Percentiles rank a stretch among this genome's conserved stretches.
phyloP scores from a whole-genome alignment of 441 rosid genomes.

The Theobroma grandiflorum region DNA sequence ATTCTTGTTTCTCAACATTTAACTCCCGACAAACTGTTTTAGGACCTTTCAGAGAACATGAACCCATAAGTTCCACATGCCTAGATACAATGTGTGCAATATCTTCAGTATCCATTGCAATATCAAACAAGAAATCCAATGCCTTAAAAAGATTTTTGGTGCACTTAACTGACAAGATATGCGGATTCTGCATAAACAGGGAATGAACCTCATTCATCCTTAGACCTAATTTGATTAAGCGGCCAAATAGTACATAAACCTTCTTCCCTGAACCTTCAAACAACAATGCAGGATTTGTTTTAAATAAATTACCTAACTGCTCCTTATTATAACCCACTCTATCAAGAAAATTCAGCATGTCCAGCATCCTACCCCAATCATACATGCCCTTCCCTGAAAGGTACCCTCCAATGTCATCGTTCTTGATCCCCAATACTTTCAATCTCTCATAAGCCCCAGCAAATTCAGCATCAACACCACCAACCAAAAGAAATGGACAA shows the following conservation, averaged over 20 bases:
- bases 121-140: constrained; percentile 53
- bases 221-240: constrained; percentile 69
- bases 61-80: constrained; percentile 54
- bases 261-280: constrained; percentile 72
- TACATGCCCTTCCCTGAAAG: constrained; percentile 49
- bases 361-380: constrained; percentile 66
- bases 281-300: constrained; percentile 56
- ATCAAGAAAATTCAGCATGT: constrained; percentile 67
- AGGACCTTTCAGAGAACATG: constrained; percentile 61
- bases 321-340: constrained; percentile 61
- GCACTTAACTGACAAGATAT: constrained; percentile 56
- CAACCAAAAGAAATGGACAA: constrained; percentile 60
- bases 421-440: constrained; percentile 52
- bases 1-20: constrained; percentile 45
- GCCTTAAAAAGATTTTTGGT: constrained; percentile 54
- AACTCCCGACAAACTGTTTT: constrained; percentile 53
- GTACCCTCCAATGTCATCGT: constrained; percentile 53
- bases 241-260: constrained; percentile 63
- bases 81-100: constrained; percentile 44
- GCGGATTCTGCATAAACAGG: constrained; percentile 58
- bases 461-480: constrained; percentile 55
- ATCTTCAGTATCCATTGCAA: constrained; percentile 60
- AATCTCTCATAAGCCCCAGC: constrained; percentile 57
- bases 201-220: constrained; percentile 47
- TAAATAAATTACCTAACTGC: constrained; percentile 52